Percentiles rank a stretch among this genome's conserved stretches.
Conservation (phyloP, 2,329 filamentous ascomycete genomes). For the Sclerotinia trifoliorum region DNA sequence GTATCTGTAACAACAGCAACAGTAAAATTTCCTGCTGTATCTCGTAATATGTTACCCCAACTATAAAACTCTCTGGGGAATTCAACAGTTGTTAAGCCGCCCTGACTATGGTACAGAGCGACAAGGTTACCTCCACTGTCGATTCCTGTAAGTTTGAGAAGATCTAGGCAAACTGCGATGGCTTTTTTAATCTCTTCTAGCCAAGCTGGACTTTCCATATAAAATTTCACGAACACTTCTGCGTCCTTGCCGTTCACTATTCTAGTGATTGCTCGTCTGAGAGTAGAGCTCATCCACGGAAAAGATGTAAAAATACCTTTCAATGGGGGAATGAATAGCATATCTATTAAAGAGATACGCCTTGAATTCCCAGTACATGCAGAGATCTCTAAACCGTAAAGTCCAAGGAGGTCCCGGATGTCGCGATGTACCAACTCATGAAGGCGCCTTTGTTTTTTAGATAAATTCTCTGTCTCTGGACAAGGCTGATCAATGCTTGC, state of each 20-base stretch:
- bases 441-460: too few species aligned
- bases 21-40: neutral
- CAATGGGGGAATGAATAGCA: neutral
- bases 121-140: neutral
- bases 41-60: neutral
- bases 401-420: neutral
- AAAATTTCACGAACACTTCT: neutral
- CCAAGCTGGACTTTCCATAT: neutral
- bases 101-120: neutral
- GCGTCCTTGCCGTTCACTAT: neutral
- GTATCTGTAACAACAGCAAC: neutral
- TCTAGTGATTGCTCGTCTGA: neutral
- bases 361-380: neutral
- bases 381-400: constrained; percentile 10
- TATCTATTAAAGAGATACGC: neutral
- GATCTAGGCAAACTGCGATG: neutral
- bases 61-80: neutral
- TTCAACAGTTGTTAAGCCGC: neutral
- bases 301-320: neutral
- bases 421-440: too few species aligned
- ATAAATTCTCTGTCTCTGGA: neutral
- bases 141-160: neutral
- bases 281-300: neutral
- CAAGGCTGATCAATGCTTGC: too few species aligned
- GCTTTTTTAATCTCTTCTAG: neutral